Percentiles rank a stretch among this genome's conserved stretches.
phyloP scores from a whole-genome alignment of 2,329 filamentous ascomycete genomes.

The Pseudogymnoascus pannorum region DNA sequence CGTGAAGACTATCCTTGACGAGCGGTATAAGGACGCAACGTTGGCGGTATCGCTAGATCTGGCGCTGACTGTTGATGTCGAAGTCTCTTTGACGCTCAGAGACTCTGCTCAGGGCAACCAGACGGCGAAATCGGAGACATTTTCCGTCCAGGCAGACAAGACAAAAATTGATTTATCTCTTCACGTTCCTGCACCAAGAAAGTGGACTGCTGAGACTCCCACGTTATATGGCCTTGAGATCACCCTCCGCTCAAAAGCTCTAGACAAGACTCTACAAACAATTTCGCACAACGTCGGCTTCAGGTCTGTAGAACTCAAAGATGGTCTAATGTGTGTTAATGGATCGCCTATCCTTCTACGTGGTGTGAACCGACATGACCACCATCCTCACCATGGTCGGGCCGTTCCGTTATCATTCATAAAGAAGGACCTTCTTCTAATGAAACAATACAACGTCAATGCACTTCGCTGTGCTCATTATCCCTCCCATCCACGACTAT shows the following conservation, averaged over 20 bases:
- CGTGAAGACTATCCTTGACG: conserved; percentile 46
- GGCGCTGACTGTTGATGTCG: conserved; percentile 36
- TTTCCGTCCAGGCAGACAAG: background rate
- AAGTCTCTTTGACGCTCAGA: conserved; percentile 12
- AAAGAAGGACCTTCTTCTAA: conserved; percentile 53
- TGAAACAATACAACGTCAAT: conserved; percentile 67
- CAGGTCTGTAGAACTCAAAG: conserved; percentile 53
- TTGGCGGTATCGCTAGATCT: conserved; percentile 37
- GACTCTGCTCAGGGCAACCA: conserved; percentile 18
- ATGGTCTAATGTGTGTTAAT: conserved; percentile 55
- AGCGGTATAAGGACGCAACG: conserved; percentile 41
- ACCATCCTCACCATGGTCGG: conserved; percentile 52
- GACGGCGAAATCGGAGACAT: background rate
- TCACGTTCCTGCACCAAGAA: conserved; percentile 44
- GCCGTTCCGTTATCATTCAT: conserved; percentile 49
- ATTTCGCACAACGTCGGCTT: conserved; percentile 49
- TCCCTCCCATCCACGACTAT: conserved; percentile 52
- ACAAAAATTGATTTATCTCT: background rate
- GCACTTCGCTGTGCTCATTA: conserved; percentile 63
- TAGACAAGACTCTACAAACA: conserved; percentile 20
- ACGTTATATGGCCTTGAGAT: conserved; percentile 51
- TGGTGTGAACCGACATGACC: conserved; percentile 65
- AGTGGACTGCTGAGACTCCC: conserved; percentile 63
- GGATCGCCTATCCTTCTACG: conserved; percentile 53
- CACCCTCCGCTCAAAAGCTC: conserved; percentile 33